phyloP scores from a whole-genome alignment of 345 rosid genomes.

The Garcia nutans region DNA sequence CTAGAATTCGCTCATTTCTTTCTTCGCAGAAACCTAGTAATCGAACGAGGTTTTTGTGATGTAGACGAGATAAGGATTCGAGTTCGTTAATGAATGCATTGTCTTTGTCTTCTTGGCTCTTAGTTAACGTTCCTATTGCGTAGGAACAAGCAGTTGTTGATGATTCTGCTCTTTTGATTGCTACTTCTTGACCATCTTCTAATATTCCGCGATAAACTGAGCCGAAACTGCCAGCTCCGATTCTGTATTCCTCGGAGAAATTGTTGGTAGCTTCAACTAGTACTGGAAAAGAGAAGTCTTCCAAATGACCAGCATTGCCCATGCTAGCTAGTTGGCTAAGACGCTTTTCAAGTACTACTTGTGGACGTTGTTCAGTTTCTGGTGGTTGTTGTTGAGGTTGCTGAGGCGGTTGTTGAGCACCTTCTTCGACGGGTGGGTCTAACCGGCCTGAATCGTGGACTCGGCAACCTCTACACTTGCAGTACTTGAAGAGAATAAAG shows the following conservation, averaged over 20 bases:
- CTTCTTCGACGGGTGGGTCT: slow-evolving; percentile 23
- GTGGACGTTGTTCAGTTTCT: background rate
- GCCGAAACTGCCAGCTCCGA: slow-evolving; percentile 81
- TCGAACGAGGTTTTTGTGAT: slow-evolving; percentile 72
- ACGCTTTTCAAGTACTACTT: slow-evolving; percentile 48
- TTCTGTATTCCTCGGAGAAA: slow-evolving; percentile 56
- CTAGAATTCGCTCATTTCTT: slow-evolving; percentile 46
- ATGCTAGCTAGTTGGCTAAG: slow-evolving; percentile 61
- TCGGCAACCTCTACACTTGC: slow-evolving; percentile 48
- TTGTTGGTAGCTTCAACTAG: slow-evolving; percentile 50
- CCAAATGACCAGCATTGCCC: slow-evolving; percentile 53
- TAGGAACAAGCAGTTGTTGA: slow-evolving; percentile 19
- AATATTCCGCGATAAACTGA: slow-evolving; percentile 57
- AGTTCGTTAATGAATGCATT: slow-evolving; percentile 69
- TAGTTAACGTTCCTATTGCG: slow-evolving; percentile 26
- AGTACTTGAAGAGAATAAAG: slow-evolving; percentile 43
- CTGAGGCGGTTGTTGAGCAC: slow-evolving; percentile 5
- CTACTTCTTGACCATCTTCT: slow-evolving; percentile 64
- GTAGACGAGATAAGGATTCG: slow-evolving; percentile 69
- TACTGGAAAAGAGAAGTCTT: slow-evolving; percentile 50
- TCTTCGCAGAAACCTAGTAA: slow-evolving; percentile 74
- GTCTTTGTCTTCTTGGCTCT: slow-evolving; percentile 58
- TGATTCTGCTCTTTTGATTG: slow-evolving; percentile 70
- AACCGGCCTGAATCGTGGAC: slow-evolving; percentile 73
- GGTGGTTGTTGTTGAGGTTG: background rate